Evolutionary conservation across 2,329 filamentous ascomycete genomes (phyloP), one percentile per base, ranked within the genome.

Genomic region (Sphaerulina vaccinii): DNA sequence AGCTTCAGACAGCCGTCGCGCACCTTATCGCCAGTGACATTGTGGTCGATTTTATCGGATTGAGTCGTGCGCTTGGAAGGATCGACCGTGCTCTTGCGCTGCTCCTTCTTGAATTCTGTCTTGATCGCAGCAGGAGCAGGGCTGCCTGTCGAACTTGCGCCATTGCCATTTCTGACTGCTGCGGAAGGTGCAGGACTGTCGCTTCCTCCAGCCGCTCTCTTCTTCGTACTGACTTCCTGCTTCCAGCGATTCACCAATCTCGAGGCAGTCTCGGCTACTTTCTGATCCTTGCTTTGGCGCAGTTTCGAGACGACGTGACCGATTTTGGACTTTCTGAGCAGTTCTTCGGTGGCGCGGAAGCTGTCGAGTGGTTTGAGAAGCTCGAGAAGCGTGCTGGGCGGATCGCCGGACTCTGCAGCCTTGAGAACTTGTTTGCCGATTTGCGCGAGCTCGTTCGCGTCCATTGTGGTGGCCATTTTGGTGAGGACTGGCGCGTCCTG

Each of bases 231-330:
- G 43, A 95, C 87, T 35, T 86, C 82, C 64, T 84, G 84, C 75
- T 87, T 88, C 90, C 90, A 96, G 71, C 91, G 95, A 57, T 80
- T 81, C 46, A 99, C 90, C 51, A 97, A 87, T 65, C 91, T 88
- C 54, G 81, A 79, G 3, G 93, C 90, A 37, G 88, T 77, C 45
- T 83, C 81, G 40, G 86, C 84, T 62, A 97, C 86, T 41, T 78
- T 75, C 2, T 78, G 74, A 37, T 91, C 84, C 70, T 88, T 90
- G 76, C 95, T 87, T 51, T 84, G 71, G 70, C 95, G 90, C 55
- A 87, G 82, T 69, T 90, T 92, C 70, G 91, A 92, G 57, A 97
- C 88, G 44, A 87, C 84, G 60, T 96, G 86, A 63, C 93, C 93
- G 45, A 95, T 92, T 63, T 87, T 88, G n/a, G 92, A 97, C 36